Conservation (phyloP, 176 grass and related monocot genomes). For the Pontederia crassipes region DNA sequence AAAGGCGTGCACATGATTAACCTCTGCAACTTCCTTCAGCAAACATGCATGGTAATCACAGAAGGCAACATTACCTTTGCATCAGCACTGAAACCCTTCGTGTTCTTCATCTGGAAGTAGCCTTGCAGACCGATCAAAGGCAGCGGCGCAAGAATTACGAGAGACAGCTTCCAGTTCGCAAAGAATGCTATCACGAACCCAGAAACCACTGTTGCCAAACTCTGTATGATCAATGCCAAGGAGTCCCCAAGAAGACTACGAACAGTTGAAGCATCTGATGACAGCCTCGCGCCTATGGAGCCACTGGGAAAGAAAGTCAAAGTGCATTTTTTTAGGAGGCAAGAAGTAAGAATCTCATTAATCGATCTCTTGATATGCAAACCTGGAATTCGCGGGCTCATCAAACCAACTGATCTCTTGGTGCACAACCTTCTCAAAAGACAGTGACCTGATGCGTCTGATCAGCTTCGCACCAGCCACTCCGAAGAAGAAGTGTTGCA, state of each 20-base stretch:
- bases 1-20: too few relatives aligned
- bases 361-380: not conserved
- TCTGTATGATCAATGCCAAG: not conserved
- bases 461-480: conserved; percentile 15
- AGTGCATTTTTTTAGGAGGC: too few relatives aligned
- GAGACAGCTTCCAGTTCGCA: conserved; percentile 4
- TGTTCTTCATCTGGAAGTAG: not conserved
- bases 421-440: conserved; percentile 15
- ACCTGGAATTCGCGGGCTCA: conserved; percentile 9
- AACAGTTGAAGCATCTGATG: conserved; percentile 5
- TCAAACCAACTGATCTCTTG: conserved; percentile 20
- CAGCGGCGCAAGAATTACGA: not conserved
- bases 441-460: not conserved
- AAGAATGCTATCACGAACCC: conserved; percentile 3
- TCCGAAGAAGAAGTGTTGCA: conserved; percentile 3
- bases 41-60: too few relatives aligned
- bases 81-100: conserved; percentile 3
- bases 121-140: conserved; percentile 10
- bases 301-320: not conserved
- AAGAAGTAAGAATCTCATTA: not conserved
- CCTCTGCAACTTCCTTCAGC: too few relatives aligned
- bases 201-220: not conserved
- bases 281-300: conserved; percentile 6
- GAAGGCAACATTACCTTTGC: conserved; percentile 1
- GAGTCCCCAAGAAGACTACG: conserved; percentile 6